Percentiles rank a stretch among this genome's conserved stretches.
Evolutionary conservation across 2,329 filamentous ascomycete species (phyloP).

Genomic region (Didymella pomorum): DNA sequence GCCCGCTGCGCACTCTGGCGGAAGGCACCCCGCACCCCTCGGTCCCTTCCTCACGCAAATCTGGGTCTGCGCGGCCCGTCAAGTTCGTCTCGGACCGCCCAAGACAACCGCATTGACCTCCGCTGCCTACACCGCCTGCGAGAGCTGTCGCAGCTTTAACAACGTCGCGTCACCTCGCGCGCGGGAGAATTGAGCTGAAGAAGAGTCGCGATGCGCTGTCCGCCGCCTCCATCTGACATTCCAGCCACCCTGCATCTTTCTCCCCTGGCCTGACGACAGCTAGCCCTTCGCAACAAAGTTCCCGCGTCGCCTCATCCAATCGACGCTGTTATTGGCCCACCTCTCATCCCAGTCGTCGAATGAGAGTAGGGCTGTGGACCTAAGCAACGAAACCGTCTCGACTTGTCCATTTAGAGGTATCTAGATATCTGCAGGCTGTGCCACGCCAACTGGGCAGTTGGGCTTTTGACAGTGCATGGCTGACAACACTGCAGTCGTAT

Average conservation of each 20-base stretch:
- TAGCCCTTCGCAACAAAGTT: constrained; percentile 42
- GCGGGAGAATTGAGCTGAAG: constrained; percentile 39
- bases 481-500: constrained; percentile 41
- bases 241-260: constrained; percentile 43
- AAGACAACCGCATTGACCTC: constrained; percentile 50
- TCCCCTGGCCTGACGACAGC: constrained; percentile 47
- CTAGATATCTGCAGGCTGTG: constrained; percentile 35
- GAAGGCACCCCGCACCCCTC: constrained; percentile 21
- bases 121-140: constrained; percentile 51
- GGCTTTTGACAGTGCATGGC: constrained; percentile 22
- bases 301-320: constrained; percentile 43
- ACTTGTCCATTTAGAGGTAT: constrained; percentile 47
- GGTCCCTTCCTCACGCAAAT: constrained; percentile 28
- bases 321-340: constrained; percentile 46
- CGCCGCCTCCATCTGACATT: constrained; percentile 39
- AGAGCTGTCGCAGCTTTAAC: constrained; percentile 35
- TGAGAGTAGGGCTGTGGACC: constrained; percentile 38
- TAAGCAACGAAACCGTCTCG: constrained; percentile 39
- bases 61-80: constrained; percentile 31
- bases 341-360: constrained; percentile 39
- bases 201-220: constrained; percentile 51
- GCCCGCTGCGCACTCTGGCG: constrained; percentile 19
- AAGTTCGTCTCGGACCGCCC: constrained; percentile 38
- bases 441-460: constrained; percentile 31
- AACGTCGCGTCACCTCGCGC: constrained; percentile 44